A percentile compares a stretch with the other conserved stretches of the same genome.
phyloP scores from a whole-genome alignment of 2,329 filamentous ascomycete genomes.

The Penicillium sp. region DNA sequence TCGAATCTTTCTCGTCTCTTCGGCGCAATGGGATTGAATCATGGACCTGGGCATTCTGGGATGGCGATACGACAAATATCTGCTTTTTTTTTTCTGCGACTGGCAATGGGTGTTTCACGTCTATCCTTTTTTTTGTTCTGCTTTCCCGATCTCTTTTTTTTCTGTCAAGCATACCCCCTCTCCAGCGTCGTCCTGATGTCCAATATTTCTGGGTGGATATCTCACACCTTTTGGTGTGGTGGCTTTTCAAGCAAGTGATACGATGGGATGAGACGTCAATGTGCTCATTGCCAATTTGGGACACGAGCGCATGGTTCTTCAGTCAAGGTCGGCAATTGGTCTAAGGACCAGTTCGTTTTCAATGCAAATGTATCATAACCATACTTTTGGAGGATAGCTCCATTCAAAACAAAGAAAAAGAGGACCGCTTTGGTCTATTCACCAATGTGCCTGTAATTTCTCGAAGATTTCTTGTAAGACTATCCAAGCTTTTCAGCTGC shows the following conservation, averaged over 20 bases:
- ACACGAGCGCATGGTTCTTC: neutral
- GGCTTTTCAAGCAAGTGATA: conserved; percentile 14
- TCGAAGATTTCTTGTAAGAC: neutral
- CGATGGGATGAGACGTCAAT: conserved; percentile 13
- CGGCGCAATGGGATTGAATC: conserved; percentile 37
- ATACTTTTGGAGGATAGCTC: conserved; percentile 20
- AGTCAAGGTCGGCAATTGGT: conserved; percentile 4
- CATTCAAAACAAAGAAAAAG: conserved; percentile 32
- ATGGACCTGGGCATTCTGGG: conserved; percentile 32
- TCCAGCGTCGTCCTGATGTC: conserved; percentile 31
- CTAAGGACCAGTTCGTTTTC: neutral
- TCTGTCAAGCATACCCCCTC: conserved; percentile 31
- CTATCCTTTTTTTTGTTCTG: conserved; percentile 12
- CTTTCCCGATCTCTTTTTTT: conserved; percentile 16
- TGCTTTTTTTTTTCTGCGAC: conserved; percentile 29
- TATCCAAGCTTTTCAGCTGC: neutral
- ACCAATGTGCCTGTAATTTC: neutral
- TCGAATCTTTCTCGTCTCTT: conserved; percentile 31
- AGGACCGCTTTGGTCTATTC: conserved; percentile 27
- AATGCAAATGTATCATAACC: conserved; percentile 29
- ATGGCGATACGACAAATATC: conserved; percentile 32
- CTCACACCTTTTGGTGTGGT: conserved; percentile 16
- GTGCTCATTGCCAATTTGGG: conserved; percentile 7
- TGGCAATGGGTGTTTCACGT: conserved; percentile 30
- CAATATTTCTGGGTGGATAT: conserved; percentile 25